These are phyloP conservation scores for Oenanthe sinensis DNA, from an alignment of 129 eudicot species.

Conservation along the genomic window DNA sequence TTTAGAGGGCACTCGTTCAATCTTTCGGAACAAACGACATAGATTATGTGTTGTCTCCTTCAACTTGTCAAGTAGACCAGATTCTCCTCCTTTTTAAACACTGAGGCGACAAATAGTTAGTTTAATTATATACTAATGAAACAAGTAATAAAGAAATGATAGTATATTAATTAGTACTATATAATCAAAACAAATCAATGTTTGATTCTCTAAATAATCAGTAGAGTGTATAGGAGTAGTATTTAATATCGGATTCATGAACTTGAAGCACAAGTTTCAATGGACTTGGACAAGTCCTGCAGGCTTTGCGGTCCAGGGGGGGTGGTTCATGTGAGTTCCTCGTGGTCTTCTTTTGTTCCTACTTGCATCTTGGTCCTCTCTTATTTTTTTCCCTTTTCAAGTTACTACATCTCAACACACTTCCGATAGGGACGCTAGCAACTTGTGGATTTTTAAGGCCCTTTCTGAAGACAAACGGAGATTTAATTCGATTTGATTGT, in stretches of 20 bases:
- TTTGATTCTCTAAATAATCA: background rate
- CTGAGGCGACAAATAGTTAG: background rate
- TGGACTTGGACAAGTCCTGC: constrained; percentile 5
- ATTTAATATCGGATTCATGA: background rate
- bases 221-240: background rate
- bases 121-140: background rate
- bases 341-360: constrained; percentile 1
- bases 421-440: background rate
- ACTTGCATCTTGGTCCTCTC: background rate
- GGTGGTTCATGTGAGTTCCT: constrained; percentile 6
- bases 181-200: background rate
- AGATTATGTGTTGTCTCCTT: background rate
- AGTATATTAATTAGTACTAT: no score
- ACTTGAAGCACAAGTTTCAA: background rate
- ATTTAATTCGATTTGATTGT: no score
- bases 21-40: background rate
- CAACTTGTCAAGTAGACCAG: constrained; percentile 4
- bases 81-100: background rate
- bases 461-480: background rate
- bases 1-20: background rate
- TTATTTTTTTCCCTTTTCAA: background rate
- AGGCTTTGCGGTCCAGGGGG: background rate
- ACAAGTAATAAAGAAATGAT: background rate
- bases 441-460: background rate
- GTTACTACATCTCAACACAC: background rate